phyloP scores from a whole-genome alignment of 169 alveolate species.

The Plasmodium gonderi region DNA sequence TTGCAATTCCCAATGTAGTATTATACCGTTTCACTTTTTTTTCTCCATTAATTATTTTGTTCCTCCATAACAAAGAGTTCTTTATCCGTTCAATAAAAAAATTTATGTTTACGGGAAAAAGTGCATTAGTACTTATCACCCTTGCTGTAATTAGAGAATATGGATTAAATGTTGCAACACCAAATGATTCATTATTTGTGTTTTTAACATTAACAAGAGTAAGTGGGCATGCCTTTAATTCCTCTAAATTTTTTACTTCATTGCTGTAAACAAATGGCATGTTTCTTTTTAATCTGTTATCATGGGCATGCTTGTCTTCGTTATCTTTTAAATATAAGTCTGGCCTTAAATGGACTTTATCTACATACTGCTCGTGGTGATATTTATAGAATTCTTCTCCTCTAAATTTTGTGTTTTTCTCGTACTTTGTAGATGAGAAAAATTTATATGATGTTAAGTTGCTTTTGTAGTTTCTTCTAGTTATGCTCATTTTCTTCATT shows the following conservation, averaged over 20 bases:
- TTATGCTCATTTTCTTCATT: neutral
- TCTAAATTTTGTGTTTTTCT: slow-evolving; percentile 65
- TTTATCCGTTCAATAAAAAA: slow-evolving; percentile 56
- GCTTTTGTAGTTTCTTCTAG: neutral
- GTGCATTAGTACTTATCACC: slow-evolving; percentile 32
- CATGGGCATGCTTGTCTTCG: slow-evolving; percentile 11
- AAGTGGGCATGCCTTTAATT: slow-evolving; percentile 22
- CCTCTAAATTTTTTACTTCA: slow-evolving; percentile 53
- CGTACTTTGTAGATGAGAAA: neutral
- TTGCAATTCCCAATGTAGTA: neutral
- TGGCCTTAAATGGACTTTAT: slow-evolving; percentile 40
- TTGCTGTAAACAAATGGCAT: slow-evolving; percentile 64
- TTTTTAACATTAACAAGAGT: slow-evolving; percentile 54
- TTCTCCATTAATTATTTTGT: neutral
- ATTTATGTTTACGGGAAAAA: slow-evolving; percentile 50
- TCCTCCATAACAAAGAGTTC: slow-evolving; percentile 33
- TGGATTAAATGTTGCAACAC: slow-evolving; percentile 63
- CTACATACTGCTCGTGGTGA: slow-evolving; percentile 55
- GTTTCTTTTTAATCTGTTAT: slow-evolving; percentile 42
- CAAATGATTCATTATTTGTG: slow-evolving; percentile 42
- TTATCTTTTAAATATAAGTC: slow-evolving; percentile 28
- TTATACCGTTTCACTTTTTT: neutral
- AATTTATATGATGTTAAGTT: neutral
- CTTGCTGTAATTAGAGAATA: slow-evolving; percentile 69
- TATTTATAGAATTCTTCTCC: slow-evolving; percentile 62